Evolutionary conservation across 768 basidiomycete species (phyloP).

Genomic region (Xerocomus spinulosus): DNA sequence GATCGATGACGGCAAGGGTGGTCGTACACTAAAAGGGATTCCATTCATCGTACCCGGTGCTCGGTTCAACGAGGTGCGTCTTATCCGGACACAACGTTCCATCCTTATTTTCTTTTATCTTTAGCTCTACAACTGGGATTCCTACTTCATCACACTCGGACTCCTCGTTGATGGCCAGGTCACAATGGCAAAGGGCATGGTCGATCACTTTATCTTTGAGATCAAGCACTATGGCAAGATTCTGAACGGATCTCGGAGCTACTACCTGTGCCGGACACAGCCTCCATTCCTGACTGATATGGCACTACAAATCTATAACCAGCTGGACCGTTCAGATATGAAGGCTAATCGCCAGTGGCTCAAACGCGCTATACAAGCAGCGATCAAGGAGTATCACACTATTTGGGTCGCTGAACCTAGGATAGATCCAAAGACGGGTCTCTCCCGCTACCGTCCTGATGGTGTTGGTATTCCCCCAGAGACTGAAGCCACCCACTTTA

Average conservation of each 20-base stretch:
- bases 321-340: slow-evolving; percentile 80
- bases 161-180: slow-evolving; percentile 93
- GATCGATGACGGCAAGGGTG: slow-evolving; percentile 72
- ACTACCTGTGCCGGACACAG: slow-evolving; percentile 93
- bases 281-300: slow-evolving; percentile 99
- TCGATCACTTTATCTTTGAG: slow-evolving; percentile 98
- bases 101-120: slow-evolving; percentile 5
- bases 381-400: slow-evolving; percentile 98
- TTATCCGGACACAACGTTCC: neutral
- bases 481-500: slow-evolving; percentile 98
- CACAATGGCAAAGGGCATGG: slow-evolving; percentile 94
- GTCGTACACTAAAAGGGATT: slow-evolving; percentile 82
- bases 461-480: slow-evolving; percentile 97
- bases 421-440: slow-evolving; percentile 89
- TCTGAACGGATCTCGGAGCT: slow-evolving; percentile 91
- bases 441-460: slow-evolving; percentile 91
- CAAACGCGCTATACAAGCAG: slow-evolving; percentile 92
- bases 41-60: slow-evolving; percentile 98
- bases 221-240: slow-evolving; percentile 98
- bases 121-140: slow-evolving; percentile 93
- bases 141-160: slow-evolving; percentile 91
- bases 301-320: slow-evolving; percentile 96
- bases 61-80: slow-evolving; percentile 82
- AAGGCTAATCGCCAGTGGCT: slow-evolving; percentile 83
- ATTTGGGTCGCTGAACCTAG: slow-evolving; percentile 95